Evolutionary conservation across 73 alveolate species (phyloP).

Genomic region (Uronychia binucleata): DNA sequence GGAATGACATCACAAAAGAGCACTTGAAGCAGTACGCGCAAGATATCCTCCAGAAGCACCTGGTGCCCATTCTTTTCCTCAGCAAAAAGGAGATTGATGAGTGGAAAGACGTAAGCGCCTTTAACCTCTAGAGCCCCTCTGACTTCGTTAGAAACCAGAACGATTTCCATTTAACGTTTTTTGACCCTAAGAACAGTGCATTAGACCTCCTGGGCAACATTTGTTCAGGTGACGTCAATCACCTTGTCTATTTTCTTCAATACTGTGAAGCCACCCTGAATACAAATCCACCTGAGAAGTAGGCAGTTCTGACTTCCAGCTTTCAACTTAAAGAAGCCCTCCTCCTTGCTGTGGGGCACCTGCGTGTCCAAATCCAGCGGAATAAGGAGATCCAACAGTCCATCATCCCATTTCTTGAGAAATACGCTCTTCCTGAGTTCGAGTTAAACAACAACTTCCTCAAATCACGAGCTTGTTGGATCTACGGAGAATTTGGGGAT

Average conservation of each 20-base stretch:
- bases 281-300: constrained; percentile 11
- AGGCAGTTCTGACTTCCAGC: background rate
- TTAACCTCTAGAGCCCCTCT: constrained; percentile 60
- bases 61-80: constrained; percentile 56
- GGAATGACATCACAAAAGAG: constrained; percentile 44
- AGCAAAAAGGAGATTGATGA: constrained; percentile 50
- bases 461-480: constrained; percentile 75
- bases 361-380: constrained; percentile 10
- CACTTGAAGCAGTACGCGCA: constrained; percentile 56
- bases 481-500: constrained; percentile 69
- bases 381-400: constrained; percentile 15
- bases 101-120: background rate
- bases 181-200: constrained; percentile 36
- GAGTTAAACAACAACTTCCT: constrained; percentile 54
- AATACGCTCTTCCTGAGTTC: constrained; percentile 74
- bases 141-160: constrained; percentile 69
- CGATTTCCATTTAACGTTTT: constrained; percentile 53
- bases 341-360: constrained; percentile 28
- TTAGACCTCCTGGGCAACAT: constrained; percentile 31
- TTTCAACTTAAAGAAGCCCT: constrained; percentile 56
- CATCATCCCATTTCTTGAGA: constrained; percentile 31
- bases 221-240: constrained; percentile 1
- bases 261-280: constrained; percentile 24
- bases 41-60: constrained; percentile 48
- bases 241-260: constrained; percentile 17